Percentiles rank a stretch among this genome's conserved stretches.
Evolutionary conservation across 31 red algal species (phyloP).

Genomic region (Asparagopsis taxiformis): DNA sequence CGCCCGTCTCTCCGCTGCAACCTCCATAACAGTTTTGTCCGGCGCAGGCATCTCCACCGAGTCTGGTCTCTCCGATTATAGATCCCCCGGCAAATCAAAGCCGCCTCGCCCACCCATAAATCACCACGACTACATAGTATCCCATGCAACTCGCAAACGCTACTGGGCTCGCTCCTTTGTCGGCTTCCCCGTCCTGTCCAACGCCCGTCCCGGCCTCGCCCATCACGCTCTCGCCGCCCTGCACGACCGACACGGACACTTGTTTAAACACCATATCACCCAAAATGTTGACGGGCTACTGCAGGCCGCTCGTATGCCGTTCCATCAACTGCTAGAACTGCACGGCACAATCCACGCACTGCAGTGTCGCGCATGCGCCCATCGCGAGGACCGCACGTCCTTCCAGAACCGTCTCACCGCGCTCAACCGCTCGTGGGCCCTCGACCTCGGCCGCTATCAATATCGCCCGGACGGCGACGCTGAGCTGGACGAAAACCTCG

Average conservation of each 20-base stretch:
- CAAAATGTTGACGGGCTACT: conserved; percentile 84
- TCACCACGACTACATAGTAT: conserved; percentile 53
- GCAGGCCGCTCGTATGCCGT: conserved; percentile 20
- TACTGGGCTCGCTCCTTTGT: conserved; percentile 89
- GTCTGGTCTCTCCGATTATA: conserved; percentile 67
- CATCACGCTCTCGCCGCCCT: conserved; percentile 54
- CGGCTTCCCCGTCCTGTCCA: conserved; percentile 55
- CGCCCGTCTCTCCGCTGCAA: conserved; percentile 9
- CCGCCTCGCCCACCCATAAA: conserved; percentile 64
- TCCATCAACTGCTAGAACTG: conserved; percentile 38
- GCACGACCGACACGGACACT: conserved; percentile 1
- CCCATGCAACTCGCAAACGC: conserved; percentile 30
- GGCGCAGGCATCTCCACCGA: conserved; percentile 79
- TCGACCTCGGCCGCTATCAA: conserved; percentile 21
- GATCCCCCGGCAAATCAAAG: conserved; percentile 55
- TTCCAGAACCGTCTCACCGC: conserved; percentile 52
- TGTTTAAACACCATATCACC: conserved; percentile 37
- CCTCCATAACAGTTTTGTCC: conserved; percentile 33
- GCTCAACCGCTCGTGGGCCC: conserved; percentile 47
- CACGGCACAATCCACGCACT: conserved; percentile 73
- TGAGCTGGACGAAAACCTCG: conserved; percentile 37
- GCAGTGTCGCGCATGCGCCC: conserved; percentile 54
- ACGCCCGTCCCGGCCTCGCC: conserved; percentile 50
- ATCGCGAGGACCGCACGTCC: conserved; percentile 7
- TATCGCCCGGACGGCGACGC: conserved; percentile 80